Evolutionary conservation across 371 early-diverging fungal species (phyloP).

Genomic region (Haplosporangium sp.): DNA sequence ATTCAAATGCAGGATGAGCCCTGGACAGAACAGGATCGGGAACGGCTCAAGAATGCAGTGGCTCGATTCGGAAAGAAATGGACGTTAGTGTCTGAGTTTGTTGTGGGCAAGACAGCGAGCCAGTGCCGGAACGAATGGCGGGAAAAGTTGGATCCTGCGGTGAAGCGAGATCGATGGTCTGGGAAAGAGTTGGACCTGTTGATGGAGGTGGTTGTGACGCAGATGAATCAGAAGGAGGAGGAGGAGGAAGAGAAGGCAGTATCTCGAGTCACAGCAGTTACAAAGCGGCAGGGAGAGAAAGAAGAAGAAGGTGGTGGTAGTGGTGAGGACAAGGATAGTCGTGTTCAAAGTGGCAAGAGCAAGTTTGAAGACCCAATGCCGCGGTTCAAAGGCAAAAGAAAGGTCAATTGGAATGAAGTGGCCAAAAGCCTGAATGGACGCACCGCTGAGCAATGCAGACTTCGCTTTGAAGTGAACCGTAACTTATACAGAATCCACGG

Average conservation of each 20-base stretch:
- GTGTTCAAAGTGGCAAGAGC: no score
- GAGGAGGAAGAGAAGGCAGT: slow-evolving; percentile 13
- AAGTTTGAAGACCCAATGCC: slow-evolving; percentile 30
- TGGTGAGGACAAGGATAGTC: neutral
- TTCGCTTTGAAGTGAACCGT: slow-evolving; percentile 27
- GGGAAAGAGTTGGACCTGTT: slow-evolving; percentile 24
- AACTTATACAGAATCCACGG: slow-evolving; percentile 25
- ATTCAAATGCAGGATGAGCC: slow-evolving; percentile 24
- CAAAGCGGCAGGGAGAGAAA: neutral
- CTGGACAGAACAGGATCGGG: slow-evolving; percentile 34
- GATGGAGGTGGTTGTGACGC: slow-evolving; percentile 34
- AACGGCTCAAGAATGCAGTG: slow-evolving; percentile 33
- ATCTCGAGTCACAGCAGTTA: neutral
- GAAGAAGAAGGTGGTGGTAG: neutral
- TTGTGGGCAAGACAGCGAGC: slow-evolving; percentile 40
- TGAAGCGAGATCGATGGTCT: slow-evolving; percentile 25
- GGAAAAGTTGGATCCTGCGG: slow-evolving; percentile 20
- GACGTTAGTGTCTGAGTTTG: slow-evolving; percentile 36
- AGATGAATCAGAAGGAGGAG: slow-evolving; percentile 18
- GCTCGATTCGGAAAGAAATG: slow-evolving; percentile 38
- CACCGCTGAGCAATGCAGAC: slow-evolving; percentile 29
- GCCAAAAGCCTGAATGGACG: slow-evolving; percentile 38
- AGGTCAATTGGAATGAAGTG: slow-evolving; percentile 38
- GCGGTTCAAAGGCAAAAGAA: slow-evolving; percentile 34
- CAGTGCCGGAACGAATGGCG: slow-evolving; percentile 42